A percentile compares a stretch with the other conserved stretches of the same genome.
Evolutionary conservation across 345 rosid species (phyloP).

Genomic region (Citrus mangshanensis): DNA sequence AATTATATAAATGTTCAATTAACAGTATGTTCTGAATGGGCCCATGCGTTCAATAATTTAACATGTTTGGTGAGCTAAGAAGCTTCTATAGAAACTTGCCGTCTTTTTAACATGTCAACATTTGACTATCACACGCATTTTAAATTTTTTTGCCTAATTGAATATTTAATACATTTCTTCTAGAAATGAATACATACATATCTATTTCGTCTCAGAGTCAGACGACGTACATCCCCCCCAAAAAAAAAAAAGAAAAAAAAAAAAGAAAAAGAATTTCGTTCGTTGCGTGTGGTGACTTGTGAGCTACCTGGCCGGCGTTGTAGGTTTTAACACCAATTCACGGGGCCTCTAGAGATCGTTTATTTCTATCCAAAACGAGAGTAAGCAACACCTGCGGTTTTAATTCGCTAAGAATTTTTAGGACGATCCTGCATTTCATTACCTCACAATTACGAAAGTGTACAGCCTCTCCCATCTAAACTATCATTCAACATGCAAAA

Average conservation of each 20-base stretch:
- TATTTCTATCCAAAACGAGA: not conserved
- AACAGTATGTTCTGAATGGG: not conserved
- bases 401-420: no score
- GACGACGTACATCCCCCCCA: not conserved
- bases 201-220: no score
- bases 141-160: not conserved
- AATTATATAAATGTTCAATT: no score
- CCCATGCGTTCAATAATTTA: not conserved
- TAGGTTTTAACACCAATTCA: not conserved
- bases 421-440: not conserved
- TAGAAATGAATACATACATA: not conserved
- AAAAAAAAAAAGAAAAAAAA: no score
- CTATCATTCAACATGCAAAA: no score
- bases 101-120: not conserved
- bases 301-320: no score
- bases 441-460: no score
- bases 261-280: not conserved
- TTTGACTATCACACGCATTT: not conserved
- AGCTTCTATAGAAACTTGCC: not conserved
- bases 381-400: not conserved
- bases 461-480: no score
- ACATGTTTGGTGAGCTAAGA: not conserved
- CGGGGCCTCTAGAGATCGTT: not conserved
- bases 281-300: not conserved
- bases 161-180: not conserved